These are phyloP conservation scores for Aphanomyces invadans DNA, from an alignment of 352 stramenopile species.

Conservation along the genomic window DNA sequence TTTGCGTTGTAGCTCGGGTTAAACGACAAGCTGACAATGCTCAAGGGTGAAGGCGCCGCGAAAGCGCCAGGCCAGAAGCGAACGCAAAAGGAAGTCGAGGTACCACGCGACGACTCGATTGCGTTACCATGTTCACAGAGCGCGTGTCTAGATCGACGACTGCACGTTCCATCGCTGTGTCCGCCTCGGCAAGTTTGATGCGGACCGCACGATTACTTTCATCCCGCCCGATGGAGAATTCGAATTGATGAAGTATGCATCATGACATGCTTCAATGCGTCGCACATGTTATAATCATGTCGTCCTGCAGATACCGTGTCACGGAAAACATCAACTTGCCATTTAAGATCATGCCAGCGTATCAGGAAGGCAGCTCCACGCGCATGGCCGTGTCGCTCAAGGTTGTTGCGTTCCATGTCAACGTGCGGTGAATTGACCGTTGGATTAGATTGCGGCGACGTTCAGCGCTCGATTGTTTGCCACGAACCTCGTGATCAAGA, in stretches of 20 bases:
- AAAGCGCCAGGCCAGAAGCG: constrained; percentile 67
- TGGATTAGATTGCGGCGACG: constrained; percentile 63
- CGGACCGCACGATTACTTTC: constrained; percentile 95
- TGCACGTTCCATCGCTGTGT: constrained; percentile 99
- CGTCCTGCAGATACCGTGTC: constrained; percentile 65
- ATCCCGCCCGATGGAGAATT: constrained; percentile 98
- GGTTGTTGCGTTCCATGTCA: neutral
- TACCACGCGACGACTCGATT: constrained; percentile 11
- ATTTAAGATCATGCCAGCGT: constrained; percentile 96
- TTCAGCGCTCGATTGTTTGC: constrained; percentile 95
- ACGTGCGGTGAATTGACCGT: neutral
- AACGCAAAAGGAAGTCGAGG: constrained; percentile 63
- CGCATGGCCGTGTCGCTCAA: constrained; percentile 75
- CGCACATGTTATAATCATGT: neutral
- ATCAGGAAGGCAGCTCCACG: constrained; percentile 90
- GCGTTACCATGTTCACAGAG: neutral
- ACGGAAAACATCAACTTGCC: constrained; percentile 97
- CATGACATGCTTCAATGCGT: no score
- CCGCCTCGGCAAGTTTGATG: constrained; percentile 96
- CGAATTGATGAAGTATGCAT: constrained; percentile 92
- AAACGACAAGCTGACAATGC: constrained; percentile 98
- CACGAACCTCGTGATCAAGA: constrained; percentile 96
- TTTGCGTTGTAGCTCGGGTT: constrained; percentile 79
- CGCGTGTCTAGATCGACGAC: constrained; percentile 91
- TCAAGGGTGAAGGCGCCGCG: constrained; percentile 76